Conservation (phyloP, 331 rosid species). For the Telfairia occidentalis region DNA sequence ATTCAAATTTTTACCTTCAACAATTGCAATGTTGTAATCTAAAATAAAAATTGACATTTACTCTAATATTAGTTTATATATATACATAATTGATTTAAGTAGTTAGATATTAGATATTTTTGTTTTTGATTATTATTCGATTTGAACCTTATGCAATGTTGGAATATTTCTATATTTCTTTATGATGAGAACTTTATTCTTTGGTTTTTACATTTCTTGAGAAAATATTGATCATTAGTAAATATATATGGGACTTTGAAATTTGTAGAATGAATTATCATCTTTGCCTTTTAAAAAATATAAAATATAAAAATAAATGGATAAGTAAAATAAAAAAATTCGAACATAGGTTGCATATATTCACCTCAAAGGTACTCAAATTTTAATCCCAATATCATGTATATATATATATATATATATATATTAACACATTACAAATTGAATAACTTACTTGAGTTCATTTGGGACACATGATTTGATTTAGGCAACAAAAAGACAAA, state of each 20-base stretch:
- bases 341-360: neutral
- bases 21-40: too few species aligned
- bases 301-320: neutral
- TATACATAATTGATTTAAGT: too few species aligned
- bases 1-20: too few species aligned
- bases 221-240: neutral
- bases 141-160: neutral
- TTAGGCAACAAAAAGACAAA: neutral
- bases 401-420: too few species aligned
- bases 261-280: too few species aligned
- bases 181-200: too few species aligned
- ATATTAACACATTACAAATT: neutral
- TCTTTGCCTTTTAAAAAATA: neutral
- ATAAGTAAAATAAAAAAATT: neutral
- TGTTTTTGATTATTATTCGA: too few species aligned
- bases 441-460: neutral
- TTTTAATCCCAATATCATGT: neutral
- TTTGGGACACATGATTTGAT: neutral
- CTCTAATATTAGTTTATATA: too few species aligned
- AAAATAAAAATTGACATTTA: too few species aligned
- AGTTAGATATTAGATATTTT: too few species aligned
- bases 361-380: neutral
- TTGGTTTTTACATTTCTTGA: neutral
- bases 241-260: neutral
- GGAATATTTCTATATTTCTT: neutral